These are phyloP conservation scores for Zygosaccharomyces sapae DNA, from an alignment of 1,139 yeast genomes.

Conservation along the genomic window DNA sequence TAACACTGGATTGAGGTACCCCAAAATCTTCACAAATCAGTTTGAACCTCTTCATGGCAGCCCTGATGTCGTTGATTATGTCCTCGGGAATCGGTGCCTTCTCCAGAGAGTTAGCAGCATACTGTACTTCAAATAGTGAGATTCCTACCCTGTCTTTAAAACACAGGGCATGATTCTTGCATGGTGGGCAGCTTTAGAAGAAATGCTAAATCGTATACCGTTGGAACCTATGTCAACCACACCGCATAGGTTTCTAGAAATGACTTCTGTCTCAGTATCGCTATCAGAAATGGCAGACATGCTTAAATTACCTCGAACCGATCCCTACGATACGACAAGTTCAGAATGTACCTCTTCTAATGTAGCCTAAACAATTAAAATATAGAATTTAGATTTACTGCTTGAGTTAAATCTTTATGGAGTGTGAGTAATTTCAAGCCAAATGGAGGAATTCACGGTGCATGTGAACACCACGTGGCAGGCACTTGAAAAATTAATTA, in stretches of 20 bases:
- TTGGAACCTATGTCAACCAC: slow-evolving; percentile 68
- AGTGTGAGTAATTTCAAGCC: too few species aligned
- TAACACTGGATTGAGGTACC: slow-evolving; percentile 52
- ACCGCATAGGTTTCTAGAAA: slow-evolving; percentile 51
- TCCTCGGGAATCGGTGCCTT: slow-evolving; percentile 53
- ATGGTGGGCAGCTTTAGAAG: slow-evolving; percentile 58
- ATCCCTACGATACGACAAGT: not conserved
- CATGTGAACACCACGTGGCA: too few species aligned
- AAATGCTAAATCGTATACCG: slow-evolving; percentile 62
- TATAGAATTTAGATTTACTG: not conserved
- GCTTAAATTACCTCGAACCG: not conserved
- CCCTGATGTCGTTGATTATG: slow-evolving; percentile 51
- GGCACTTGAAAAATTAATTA: too few species aligned
- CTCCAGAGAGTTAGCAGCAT: slow-evolving; percentile 38
- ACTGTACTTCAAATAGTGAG: slow-evolving; percentile 57
- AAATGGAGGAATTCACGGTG: too few species aligned
- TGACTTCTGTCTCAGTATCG: slow-evolving; percentile 48
- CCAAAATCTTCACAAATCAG: slow-evolving; percentile 65
- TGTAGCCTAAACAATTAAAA: not conserved
- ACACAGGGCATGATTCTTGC: slow-evolving; percentile 69
- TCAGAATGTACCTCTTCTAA: not conserved
- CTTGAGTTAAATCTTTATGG: too few species aligned
- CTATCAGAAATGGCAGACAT: slow-evolving; percentile 37
- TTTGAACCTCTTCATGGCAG: slow-evolving; percentile 58
- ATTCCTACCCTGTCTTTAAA: slow-evolving; percentile 66